Evolutionary conservation across 768 basidiomycete genomes (phyloP).

Genomic region (Amanita molliuscula): DNA sequence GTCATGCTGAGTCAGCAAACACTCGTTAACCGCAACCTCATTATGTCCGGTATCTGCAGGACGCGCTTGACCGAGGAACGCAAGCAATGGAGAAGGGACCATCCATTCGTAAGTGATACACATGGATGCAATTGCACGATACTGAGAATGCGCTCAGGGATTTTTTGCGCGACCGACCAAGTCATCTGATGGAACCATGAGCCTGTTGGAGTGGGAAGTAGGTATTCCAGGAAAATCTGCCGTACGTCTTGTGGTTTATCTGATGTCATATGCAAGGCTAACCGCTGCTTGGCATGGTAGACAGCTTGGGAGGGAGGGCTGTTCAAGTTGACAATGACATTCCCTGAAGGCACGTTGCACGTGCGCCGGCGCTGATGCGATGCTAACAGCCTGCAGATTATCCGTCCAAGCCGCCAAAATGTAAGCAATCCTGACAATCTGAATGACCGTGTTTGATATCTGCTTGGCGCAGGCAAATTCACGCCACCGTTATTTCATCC

Average conservation of each 20-base stretch:
- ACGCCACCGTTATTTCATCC: slow-evolving; percentile 93
- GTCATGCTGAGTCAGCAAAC: slow-evolving; percentile 2
- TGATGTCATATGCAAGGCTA: slow-evolving; percentile 11
- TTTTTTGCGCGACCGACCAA: slow-evolving; percentile 96
- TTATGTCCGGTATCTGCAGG: slow-evolving; percentile 88
- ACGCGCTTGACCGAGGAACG: slow-evolving; percentile 92
- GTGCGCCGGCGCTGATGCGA: neutral
- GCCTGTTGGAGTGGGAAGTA: slow-evolving; percentile 97
- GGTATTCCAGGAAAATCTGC: slow-evolving; percentile 90
- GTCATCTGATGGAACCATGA: slow-evolving; percentile 85
- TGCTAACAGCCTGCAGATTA: slow-evolving; percentile 46
- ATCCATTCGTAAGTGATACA: slow-evolving; percentile 76
- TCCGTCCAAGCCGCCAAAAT: slow-evolving; percentile 92
- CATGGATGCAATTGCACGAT: neutral
- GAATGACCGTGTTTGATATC: neutral
- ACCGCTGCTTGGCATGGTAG: slow-evolving; percentile 28
- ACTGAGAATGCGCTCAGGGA: slow-evolving; percentile 42
- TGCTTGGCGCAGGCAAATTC: slow-evolving; percentile 72
- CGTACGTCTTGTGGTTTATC: slow-evolving; percentile 37
- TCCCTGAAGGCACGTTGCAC: slow-evolving; percentile 80
- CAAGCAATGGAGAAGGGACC: slow-evolving; percentile 98
- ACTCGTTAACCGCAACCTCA: neutral
- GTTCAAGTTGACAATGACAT: slow-evolving; percentile 87
- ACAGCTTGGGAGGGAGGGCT: slow-evolving; percentile 97
- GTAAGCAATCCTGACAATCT: slow-evolving; percentile 27